Conservation (phyloP, 306 rosid genomes). For the Arachis hypogaea region DNA sequence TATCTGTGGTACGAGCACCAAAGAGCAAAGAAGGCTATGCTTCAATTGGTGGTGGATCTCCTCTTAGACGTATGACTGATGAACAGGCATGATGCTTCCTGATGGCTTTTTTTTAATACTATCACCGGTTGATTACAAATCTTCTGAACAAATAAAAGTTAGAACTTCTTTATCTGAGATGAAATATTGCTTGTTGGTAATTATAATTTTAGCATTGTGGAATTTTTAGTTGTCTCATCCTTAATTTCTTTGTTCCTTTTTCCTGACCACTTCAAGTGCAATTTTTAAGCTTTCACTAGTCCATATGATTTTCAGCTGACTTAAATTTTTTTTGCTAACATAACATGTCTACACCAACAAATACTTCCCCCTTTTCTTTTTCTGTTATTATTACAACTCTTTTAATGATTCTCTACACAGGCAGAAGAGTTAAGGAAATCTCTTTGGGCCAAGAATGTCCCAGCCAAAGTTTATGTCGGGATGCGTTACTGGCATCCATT, state of each 20-base stretch:
- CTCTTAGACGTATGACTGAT: slow-evolving; percentile 86
- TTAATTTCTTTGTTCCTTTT: background rate
- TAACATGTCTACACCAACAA: background rate
- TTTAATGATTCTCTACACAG: slow-evolving; percentile 42
- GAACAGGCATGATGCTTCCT: slow-evolving; percentile 68
- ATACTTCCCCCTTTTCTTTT: slow-evolving; percentile 1
- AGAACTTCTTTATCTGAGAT: slow-evolving; percentile 21
- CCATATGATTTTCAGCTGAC: slow-evolving; percentile 7
- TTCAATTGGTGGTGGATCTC: slow-evolving; percentile 98
- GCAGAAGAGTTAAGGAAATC: slow-evolving; percentile 76
- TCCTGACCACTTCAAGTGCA: background rate
- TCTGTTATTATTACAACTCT: slow-evolving; percentile 1
- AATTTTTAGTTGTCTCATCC: slow-evolving; percentile 3
- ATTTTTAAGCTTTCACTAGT: background rate
- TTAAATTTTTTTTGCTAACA: background rate
- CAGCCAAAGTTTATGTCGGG: slow-evolving; percentile 87
- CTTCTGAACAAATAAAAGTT: slow-evolving; percentile 23
- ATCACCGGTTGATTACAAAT: slow-evolving; percentile 1
- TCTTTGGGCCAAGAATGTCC: slow-evolving; percentile 75
- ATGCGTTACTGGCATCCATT: slow-evolving; percentile 99
- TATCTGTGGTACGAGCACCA: slow-evolving; percentile 82
- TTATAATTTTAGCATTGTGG: slow-evolving; percentile 1
- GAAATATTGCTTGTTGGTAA: background rate
- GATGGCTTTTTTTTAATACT: slow-evolving; percentile 11
- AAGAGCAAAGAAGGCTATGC: slow-evolving; percentile 99